Evolutionary conservation across 768 basidiomycete genomes (phyloP), one percentile per base, ranked within the genome.

Genomic region (Dioszegia aurantiaca): DNA sequence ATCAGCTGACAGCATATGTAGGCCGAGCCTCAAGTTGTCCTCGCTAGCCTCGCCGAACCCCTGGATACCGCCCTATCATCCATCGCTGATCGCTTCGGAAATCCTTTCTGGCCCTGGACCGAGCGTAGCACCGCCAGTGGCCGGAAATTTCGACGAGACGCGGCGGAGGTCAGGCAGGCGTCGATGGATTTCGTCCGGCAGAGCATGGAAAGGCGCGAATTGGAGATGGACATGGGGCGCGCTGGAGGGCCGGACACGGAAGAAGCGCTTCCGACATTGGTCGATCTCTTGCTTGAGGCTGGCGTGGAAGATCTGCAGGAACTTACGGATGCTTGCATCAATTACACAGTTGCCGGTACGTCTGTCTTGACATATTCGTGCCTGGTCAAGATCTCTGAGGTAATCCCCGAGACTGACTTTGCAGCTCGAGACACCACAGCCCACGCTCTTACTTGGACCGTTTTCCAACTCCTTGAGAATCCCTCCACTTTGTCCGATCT

Each of bases 401-500:
- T n/a, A n/a, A n/a, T n/a, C n/a, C 6, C 33, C 8, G 33, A 33
- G 8, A n/a, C 19, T 33, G 33, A 27, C 10, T 21, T 33, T n/a
- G 8, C 41, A 70, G 69, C 63, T 6, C 56, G 64, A 12, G 69
- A 71, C 26, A 71, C 69, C 10, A 71, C 69, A 23, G 60, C 66
- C 12, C 64, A 71, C 30, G 64, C 63, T 4, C 26, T 68, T 14
- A 58, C 64, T 10, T 71, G 69, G 69, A 58, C 64, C 2, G 11
- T 68, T 0, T 68, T 65, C 55, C 47, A 33, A 9, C 37, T 71
- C 1, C 40, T 68, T 9, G 45, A 41, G 19, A 31, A 66, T 39
- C 69, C 69, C 3, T 5, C 23, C 4, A 24, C 21, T 21, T 24
- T 45, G 8, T 14, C 17, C 5, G 30, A 51, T 27, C 36, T 65